Conservation (phyloP, 306 rosid species). For the Medicago lupulina region DNA sequence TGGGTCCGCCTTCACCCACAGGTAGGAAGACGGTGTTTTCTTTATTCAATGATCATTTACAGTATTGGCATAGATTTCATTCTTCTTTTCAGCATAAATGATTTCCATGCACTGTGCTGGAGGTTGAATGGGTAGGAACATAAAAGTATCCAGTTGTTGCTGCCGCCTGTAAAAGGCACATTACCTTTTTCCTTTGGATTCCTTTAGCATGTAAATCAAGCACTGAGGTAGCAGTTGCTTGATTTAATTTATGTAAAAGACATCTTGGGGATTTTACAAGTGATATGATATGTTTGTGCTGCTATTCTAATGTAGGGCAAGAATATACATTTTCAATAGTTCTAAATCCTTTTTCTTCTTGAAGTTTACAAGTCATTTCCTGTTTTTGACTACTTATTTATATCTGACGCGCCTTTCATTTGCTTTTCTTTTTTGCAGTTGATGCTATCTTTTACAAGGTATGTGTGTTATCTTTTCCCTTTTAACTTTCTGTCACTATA, state of each 20-base stretch:
- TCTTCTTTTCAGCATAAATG: slow-evolving; percentile 32
- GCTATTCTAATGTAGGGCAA: slow-evolving; percentile 22
- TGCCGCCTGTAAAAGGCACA: neutral
- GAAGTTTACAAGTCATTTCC: slow-evolving; percentile 12
- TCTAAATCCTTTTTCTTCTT: slow-evolving; percentile 23
- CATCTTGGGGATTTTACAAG: slow-evolving; percentile 10
- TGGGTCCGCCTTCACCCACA: slow-evolving; percentile 55
- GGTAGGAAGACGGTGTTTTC: slow-evolving; percentile 54
- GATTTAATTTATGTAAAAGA: slow-evolving; percentile 12
- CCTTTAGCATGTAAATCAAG: slow-evolving; percentile 23
- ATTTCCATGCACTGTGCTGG: slow-evolving; percentile 29
- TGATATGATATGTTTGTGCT: slow-evolving; percentile 33
- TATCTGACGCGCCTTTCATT: slow-evolving; percentile 44
- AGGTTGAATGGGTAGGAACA: slow-evolving; percentile 18
- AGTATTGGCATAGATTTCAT: slow-evolving; percentile 25
- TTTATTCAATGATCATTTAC: slow-evolving; percentile 14
- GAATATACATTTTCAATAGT: slow-evolving; percentile 22
- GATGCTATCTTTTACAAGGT: slow-evolving; percentile 83
- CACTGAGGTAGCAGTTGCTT: slow-evolving; percentile 24
- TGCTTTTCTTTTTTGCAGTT: slow-evolving; percentile 56
- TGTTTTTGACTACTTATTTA: slow-evolving; percentile 26
- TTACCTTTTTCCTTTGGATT: neutral
- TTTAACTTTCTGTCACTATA: neutral
- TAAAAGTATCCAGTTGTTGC: slow-evolving; percentile 27
- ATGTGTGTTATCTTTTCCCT: slow-evolving; percentile 22